Conservation (phyloP, 371 early-diverging fungal genomes). For the Actinomortierella wolfii region DNA sequence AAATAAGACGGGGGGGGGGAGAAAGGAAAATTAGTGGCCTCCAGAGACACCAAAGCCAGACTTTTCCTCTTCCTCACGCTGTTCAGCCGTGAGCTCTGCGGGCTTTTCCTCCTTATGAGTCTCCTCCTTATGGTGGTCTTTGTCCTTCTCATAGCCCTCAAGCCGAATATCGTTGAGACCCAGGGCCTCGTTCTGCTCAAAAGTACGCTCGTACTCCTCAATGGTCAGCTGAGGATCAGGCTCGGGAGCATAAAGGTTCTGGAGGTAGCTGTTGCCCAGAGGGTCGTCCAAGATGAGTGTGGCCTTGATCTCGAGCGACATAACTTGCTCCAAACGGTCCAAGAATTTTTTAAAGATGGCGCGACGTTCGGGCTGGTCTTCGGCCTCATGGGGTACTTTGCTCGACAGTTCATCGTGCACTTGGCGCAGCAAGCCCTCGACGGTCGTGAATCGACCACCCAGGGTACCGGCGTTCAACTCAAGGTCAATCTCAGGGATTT, state of each 20-base stretch:
- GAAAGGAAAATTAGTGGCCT: constrained; percentile 11
- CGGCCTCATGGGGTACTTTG: constrained; percentile 72
- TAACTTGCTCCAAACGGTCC: constrained; percentile 61
- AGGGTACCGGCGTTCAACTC: constrained; percentile 87
- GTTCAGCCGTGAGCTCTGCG: constrained; percentile 22
- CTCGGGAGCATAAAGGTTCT: constrained; percentile 93
- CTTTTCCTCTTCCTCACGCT: constrained; percentile 36
- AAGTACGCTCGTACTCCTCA: constrained; percentile 86
- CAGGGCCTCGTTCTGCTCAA: constrained; percentile 83
- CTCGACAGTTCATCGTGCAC: constrained; percentile 83
- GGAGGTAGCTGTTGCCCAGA: constrained; percentile 83
- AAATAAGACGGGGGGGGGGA: too few relatives aligned
- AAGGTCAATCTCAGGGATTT: constrained; percentile 89
- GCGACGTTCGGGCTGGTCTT: constrained; percentile 72
- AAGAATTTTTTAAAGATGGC: constrained; percentile 70
- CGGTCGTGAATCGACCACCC: constrained; percentile 96
- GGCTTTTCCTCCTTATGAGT: constrained; percentile 6
- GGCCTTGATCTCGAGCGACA: constrained; percentile 47
- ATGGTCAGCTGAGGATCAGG: constrained; percentile 91
- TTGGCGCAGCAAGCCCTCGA: constrained; percentile 91
- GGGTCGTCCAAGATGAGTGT: constrained; percentile 90
- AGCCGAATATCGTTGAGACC: constrained; percentile 88
- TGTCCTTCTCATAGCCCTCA: constrained; percentile 54
- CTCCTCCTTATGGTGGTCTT: not conserved
- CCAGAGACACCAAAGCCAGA: constrained; percentile 42